Base-by-base conservation (phyloP, 83 land plant genomes). In the Larix sibirica region DNA sequence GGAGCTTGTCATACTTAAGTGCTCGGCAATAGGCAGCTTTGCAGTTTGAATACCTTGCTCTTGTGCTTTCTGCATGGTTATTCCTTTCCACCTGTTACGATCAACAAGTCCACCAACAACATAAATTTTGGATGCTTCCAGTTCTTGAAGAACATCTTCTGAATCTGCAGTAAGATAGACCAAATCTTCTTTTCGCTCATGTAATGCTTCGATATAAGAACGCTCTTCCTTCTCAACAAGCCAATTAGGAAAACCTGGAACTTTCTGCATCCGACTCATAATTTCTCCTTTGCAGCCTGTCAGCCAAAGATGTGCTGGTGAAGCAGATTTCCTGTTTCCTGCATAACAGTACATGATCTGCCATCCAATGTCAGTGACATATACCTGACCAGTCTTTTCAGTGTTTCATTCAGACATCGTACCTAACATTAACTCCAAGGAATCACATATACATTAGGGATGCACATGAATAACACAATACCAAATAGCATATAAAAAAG, bases 261-360 rank as follows among this genome's bases (percentile, higher is more conserved):
- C 78, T 82, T 83, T 91, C 71, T 88, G 84, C 79, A 97, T 77
- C 67, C 94, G 92, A 44, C 58, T 79, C 60, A 70, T 86, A n/a
- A 96, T 90, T n/a, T 94, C 94, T 44, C 99, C 99, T 9, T 63
- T 83, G 82, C 93, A 94, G 33, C 97, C 93, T 31, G 99, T 97
- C 81, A 97, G 81, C 86, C 94, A 95, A 21, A 97, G 87, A 74
- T 95, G 96, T 47, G 82, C 83, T 70, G 99, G 98, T 1, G 86
- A 62, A 59, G 82, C 70, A 81, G 94, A 94, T 84, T 88, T 90
- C 65, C 92, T 89, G 82, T 96, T 97, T 36, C 90, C 93, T 66
- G 99, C 91, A 89, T 97, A 97, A 33, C 97, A 97, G 80, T 92
- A 96, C 97, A 96, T 96, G 75, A 97, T 95, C 99, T 96, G 93